Evolutionary conservation across 345 rosid species (phyloP).

Genomic region (Camelina neglecta): DNA sequence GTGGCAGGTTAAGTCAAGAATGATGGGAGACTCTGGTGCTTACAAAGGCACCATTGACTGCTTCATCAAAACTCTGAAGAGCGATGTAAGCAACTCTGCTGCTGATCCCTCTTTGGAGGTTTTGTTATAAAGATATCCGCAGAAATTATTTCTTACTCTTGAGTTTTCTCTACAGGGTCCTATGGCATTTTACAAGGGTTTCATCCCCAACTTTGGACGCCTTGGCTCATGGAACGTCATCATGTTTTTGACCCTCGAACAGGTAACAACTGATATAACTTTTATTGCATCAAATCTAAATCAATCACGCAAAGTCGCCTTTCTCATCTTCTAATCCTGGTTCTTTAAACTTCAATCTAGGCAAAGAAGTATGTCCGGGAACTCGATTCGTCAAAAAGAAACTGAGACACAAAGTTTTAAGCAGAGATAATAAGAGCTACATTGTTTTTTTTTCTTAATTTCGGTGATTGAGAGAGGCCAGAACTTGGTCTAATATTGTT

Average conservation of each 20-base stretch:
- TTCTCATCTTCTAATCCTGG: background rate
- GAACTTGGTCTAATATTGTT: conserved; percentile 34
- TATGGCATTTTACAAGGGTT: conserved; percentile 90
- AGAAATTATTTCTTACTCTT: background rate
- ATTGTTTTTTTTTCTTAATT: conserved; percentile 31
- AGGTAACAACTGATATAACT: conserved; percentile 51
- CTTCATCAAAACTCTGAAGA: conserved; percentile 85
- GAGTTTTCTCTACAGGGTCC: conserved; percentile 63
- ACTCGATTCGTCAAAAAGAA: conserved; percentile 37
- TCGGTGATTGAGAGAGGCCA: conserved; percentile 30
- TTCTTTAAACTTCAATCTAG: conserved; percentile 28
- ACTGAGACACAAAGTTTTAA: conserved; percentile 23
- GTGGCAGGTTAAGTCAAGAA: conserved; percentile 90
- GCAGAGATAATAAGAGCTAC: conserved; percentile 38
- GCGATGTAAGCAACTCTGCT: conserved; percentile 60
- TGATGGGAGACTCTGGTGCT: conserved; percentile 92
- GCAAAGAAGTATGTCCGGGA: conserved; percentile 47
- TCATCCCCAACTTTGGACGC: conserved; percentile 90
- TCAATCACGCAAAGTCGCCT: background rate
- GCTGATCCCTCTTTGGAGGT: conserved; percentile 21
- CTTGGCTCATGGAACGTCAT: conserved; percentile 99
- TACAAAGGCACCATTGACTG: conserved; percentile 95
- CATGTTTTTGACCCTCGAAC: conserved; percentile 96
- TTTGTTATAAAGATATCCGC: background rate
- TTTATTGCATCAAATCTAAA: background rate